Conservation (phyloP, 2,329 filamentous ascomycete genomes). For the Aaosphaeria arxii region DNA sequence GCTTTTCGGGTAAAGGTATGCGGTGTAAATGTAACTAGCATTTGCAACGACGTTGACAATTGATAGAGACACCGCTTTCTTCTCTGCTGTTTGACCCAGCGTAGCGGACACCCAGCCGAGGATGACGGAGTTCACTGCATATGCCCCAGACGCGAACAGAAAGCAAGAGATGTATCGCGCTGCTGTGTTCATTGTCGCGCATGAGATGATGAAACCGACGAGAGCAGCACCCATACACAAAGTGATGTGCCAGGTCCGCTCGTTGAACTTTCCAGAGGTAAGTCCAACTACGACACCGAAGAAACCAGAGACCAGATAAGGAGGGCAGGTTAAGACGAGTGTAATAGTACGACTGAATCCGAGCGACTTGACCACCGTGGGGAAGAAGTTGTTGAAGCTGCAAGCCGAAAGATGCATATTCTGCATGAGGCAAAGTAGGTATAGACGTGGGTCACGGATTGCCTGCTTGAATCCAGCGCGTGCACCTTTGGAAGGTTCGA, state of each 20-base stretch:
- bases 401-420: slow-evolving; percentile 56
- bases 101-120: slow-evolving; percentile 43
- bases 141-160: slow-evolving; percentile 22
- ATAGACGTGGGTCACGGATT: slow-evolving; percentile 49
- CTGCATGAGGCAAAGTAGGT: slow-evolving; percentile 55
- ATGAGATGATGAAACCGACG: slow-evolving; percentile 36
- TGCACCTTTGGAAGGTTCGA: slow-evolving; percentile 41
- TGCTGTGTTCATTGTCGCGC: slow-evolving; percentile 35
- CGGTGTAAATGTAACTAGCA: slow-evolving; percentile 35
- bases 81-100: slow-evolving; percentile 42
- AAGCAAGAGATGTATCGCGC: slow-evolving; percentile 28
- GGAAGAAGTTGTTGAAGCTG: slow-evolving; percentile 48
- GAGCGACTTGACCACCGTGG: slow-evolving; percentile 49
- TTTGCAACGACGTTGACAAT: slow-evolving; percentile 44
- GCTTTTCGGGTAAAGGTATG: slow-evolving; percentile 32
- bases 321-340: slow-evolving; percentile 45
- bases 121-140: slow-evolving; percentile 27
- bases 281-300: slow-evolving; percentile 31
- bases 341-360: slow-evolving; percentile 51
- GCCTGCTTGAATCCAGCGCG: slow-evolving; percentile 51
- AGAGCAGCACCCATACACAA: slow-evolving; percentile 33
- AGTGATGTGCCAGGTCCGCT: slow-evolving; percentile 41
- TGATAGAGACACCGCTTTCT: slow-evolving; percentile 42
- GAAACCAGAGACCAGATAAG: slow-evolving; percentile 15
- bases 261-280: slow-evolving; percentile 38